These are phyloP conservation scores for Fusarium sp. DNA, from an alignment of 2,329 filamentous ascomycete genomes.

Conservation along the genomic window DNA sequence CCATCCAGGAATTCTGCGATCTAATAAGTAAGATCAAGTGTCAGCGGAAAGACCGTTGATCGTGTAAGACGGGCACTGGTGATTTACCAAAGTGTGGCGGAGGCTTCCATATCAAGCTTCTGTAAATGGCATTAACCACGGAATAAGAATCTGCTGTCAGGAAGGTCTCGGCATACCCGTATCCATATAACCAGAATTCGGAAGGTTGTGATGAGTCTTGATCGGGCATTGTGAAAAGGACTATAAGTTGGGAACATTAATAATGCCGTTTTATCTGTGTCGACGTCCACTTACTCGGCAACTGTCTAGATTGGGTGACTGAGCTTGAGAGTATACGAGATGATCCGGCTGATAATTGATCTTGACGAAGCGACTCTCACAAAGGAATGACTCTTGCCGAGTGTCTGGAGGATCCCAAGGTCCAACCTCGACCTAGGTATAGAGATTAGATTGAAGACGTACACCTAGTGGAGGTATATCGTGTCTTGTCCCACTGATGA, in stretches of 20 bases:
- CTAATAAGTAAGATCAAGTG: slow-evolving; percentile 57
- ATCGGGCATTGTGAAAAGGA: slow-evolving; percentile 49
- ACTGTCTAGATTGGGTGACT: background rate
- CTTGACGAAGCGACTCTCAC: background rate
- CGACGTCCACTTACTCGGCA: background rate
- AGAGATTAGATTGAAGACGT: background rate
- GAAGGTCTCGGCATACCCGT: slow-evolving; percentile 71
- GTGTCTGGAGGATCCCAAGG: background rate
- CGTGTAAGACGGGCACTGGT: slow-evolving; percentile 1
- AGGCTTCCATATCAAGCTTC: slow-evolving; percentile 98
- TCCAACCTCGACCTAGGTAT: background rate
- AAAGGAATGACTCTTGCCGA: background rate
- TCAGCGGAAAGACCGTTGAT: slow-evolving; percentile 8
- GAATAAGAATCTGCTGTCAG: slow-evolving; percentile 9
- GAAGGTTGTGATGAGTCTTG: slow-evolving; percentile 48
- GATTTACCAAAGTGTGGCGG: slow-evolving; percentile 97
- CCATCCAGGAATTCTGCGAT: slow-evolving; percentile 86
- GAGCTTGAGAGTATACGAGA: background rate
- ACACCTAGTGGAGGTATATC: slow-evolving; percentile 9
- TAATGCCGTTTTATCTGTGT: slow-evolving; percentile 4
- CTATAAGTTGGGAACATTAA: slow-evolving; percentile 14
- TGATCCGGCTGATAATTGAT: background rate
- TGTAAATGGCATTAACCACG: slow-evolving; percentile 31
- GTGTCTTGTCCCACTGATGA: slow-evolving; percentile 10
- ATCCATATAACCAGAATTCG: slow-evolving; percentile 97